Base-by-base conservation (phyloP, 495 filamentous ascomycete species). In the Sabuloglossum arenarium region DNA sequence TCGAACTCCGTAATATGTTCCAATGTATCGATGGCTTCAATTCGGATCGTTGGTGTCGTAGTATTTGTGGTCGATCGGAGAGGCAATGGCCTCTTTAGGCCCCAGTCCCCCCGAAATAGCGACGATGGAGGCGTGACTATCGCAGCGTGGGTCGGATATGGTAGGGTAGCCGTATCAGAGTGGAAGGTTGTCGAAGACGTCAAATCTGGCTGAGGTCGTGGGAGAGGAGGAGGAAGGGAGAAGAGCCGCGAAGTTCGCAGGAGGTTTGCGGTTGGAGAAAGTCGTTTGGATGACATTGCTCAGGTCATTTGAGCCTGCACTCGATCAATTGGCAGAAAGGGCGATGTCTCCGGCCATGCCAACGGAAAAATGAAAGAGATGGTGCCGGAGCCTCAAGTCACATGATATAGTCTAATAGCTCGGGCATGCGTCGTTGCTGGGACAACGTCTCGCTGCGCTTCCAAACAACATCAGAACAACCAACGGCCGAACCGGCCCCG, bases 1-100 rank as follows among this genome's bases (percentile, higher is more conserved):
- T 81, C 75, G 70, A 86, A 99, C 58, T 94, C 88, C 56, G 88
- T 95, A 66, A 95, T 79, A 64, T 94, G 86, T 69, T 96, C 88
- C 58, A 79, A 78, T 6, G 87, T 89, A 71, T 99, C 91, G 55
- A 93, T 72, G 31, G 80, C 75, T 12, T 69, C 69, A 56, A 96
- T 70, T 34, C 83, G 75, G 37, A 95, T 73, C 23, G 82, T 73
- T 1, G 89, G 84, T 30, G 76, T 80, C 1, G 76, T 77, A 9
- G 84, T 79, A 57, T 76, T 80, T 0, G 77, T 81, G 0, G 86
- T 94, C 6, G 82, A 78, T 63, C 79, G 79, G 9, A 80, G 66
- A 1, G 91, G 91, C 0, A 97, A 69, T 9, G 86, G 73, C 37
- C 93, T 74, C 68, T 99, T 99, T 60, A 97, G 70, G 25, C 91